These are phyloP conservation scores for Wickerhamomyces strasburgensis DNA, from an alignment of 805 yeast genomes.

Conservation along the genomic window DNA sequence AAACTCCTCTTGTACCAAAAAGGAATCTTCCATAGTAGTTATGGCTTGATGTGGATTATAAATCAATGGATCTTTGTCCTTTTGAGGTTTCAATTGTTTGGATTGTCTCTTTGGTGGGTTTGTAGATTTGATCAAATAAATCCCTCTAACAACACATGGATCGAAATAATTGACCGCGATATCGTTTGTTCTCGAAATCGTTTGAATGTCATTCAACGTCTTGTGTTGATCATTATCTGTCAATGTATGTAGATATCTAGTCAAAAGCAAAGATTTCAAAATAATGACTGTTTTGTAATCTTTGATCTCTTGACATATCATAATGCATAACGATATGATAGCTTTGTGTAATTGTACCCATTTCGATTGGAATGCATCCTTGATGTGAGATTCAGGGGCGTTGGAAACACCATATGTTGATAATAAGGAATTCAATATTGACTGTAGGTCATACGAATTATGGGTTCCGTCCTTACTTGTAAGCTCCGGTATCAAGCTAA, in stretches of 20 bases:
- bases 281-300: slow-evolving; percentile 40
- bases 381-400: slow-evolving; percentile 28
- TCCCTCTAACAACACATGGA: slow-evolving; percentile 52
- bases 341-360: slow-evolving; percentile 60
- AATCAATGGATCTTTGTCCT: slow-evolving; percentile 35
- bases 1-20: slow-evolving; percentile 57
- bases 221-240: slow-evolving; percentile 53
- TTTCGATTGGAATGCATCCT: slow-evolving; percentile 28
- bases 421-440: slow-evolving; percentile 45
- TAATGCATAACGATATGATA: slow-evolving; percentile 45
- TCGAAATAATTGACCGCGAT: slow-evolving; percentile 62
- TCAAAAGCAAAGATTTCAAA: slow-evolving; percentile 49
- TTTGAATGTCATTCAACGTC: slow-evolving; percentile 31
- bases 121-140: slow-evolving; percentile 31
- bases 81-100: slow-evolving; percentile 7
- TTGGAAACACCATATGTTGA: slow-evolving; percentile 49
- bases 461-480: slow-evolving; percentile 1
- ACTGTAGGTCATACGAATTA: slow-evolving; percentile 30
- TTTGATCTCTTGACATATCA: slow-evolving; percentile 46
- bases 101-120: slow-evolving; percentile 21
- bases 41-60: slow-evolving; percentile 52
- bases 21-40: slow-evolving; percentile 20
- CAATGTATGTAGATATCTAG: slow-evolving; percentile 50
- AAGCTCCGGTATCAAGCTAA: slow-evolving; percentile 41
- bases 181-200: slow-evolving; percentile 21